A percentile compares a stretch with the other conserved stretches of the same genome.
Conservation (phyloP, 345 rosid species). For the Hibiscus trionum region DNA sequence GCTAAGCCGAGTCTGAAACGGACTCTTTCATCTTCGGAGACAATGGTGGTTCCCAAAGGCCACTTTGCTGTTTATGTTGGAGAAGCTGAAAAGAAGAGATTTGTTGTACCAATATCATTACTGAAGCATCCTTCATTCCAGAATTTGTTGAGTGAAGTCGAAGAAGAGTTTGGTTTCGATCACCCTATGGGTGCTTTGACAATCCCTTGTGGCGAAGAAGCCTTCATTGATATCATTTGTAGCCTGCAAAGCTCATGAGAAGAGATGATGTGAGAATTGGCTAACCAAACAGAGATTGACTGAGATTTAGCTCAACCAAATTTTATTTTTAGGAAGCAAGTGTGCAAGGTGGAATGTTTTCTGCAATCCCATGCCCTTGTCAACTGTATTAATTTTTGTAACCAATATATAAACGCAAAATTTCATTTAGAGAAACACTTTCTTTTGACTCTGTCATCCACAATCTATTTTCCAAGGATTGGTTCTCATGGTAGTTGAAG, state of each 20-base stretch:
- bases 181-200: slow-evolving; percentile 51
- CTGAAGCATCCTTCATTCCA: slow-evolving; percentile 36
- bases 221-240: slow-evolving; percentile 34
- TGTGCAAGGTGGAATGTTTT: neutral
- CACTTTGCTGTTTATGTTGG: slow-evolving; percentile 46
- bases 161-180: slow-evolving; percentile 41
- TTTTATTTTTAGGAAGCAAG: neutral
- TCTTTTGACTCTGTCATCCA: neutral
- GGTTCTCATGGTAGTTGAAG: neutral
- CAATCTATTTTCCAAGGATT: neutral
- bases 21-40: neutral
- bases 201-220: slow-evolving; percentile 44
- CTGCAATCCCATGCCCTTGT: slow-evolving; percentile 1
- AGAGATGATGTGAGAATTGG: neutral
- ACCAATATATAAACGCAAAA: neutral
- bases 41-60: slow-evolving; percentile 28
- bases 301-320: neutral
- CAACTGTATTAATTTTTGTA: neutral
- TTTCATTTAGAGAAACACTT: neutral
- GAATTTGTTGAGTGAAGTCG: slow-evolving; percentile 34
- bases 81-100: slow-evolving; percentile 39
- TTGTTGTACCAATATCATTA: slow-evolving; percentile 35
- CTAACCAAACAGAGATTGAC: neutral
- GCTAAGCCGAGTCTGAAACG: neutral
- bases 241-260: slow-evolving; percentile 13